These are phyloP conservation scores for Whalleya microplaca DNA, from an alignment of 2,329 filamentous ascomycete species.

Conservation along the genomic window DNA sequence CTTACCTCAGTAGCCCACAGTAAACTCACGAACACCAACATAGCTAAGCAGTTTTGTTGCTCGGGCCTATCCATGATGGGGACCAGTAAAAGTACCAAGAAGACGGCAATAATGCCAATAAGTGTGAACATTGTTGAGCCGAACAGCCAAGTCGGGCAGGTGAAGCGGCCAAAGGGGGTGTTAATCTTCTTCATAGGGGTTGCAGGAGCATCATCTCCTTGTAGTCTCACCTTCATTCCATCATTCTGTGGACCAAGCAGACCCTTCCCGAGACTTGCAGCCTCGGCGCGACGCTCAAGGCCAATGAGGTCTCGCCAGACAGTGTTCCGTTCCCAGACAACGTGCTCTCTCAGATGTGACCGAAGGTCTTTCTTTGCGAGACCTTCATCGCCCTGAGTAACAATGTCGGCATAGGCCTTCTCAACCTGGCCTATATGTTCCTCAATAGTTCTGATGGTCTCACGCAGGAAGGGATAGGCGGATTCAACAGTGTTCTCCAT, in stretches of 20 bases:
- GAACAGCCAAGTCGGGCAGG: constrained; percentile 79
- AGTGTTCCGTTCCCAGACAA: constrained; percentile 98
- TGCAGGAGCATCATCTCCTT: constrained; percentile 78
- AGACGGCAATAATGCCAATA: constrained; percentile 70
- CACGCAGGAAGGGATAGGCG: constrained; percentile 79
- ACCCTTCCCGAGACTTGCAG: constrained; percentile 85
- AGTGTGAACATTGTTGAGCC: constrained; percentile 81
- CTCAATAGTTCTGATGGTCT: constrained; percentile 72
- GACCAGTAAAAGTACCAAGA: constrained; percentile 72
- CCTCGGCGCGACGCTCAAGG: constrained; percentile 92
- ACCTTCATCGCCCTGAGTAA: constrained; percentile 78
- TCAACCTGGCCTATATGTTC: constrained; percentile 77
- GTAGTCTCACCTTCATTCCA: constrained; percentile 69
- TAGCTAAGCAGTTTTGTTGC: constrained; percentile 93
- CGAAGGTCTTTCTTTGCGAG: constrained; percentile 83
- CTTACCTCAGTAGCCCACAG: constrained; percentile 93
- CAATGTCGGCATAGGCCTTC: constrained; percentile 75
- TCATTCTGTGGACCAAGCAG: constrained; percentile 77
- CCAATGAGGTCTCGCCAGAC: constrained; percentile 99
- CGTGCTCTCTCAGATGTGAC: constrained; percentile 90
- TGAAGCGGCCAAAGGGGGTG: constrained; percentile 80
- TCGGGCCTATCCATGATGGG: constrained; percentile 86
- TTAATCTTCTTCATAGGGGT: constrained; percentile 67
- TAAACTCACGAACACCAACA: constrained; percentile 91
- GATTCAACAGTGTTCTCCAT: constrained; percentile 73